Evolutionary conservation across 306 rosid species (phyloP), one percentile per base, ranked within the genome.

Genomic region (Coriaria nepalensis): DNA sequence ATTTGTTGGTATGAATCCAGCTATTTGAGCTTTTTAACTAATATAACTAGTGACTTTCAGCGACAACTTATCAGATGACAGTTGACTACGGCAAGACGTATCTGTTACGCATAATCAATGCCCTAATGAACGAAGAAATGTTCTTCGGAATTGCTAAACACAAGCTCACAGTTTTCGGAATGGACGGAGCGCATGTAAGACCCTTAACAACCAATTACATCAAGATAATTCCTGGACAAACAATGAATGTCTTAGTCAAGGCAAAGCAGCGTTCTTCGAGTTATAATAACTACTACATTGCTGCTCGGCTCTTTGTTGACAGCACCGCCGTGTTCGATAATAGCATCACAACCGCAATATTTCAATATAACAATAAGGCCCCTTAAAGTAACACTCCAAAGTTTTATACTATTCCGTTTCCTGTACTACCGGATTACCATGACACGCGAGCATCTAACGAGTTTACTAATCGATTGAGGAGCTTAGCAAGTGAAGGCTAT

Each of bases 131-230:
- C 37, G 69, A 54, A 38, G 59, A 64, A 29, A 50, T 56, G 8
- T 64, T 56, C 54, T 64, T 64, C 39, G 53, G 53, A 5, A 37
- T 64, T 47, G 59, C 64, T 3, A 46, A 64, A 6, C 69, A 64
- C n/a, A 33, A 10, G 10, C 40, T 64, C n/a, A 64, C 53, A 8
- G n/a, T 57, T 5, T 59, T 64, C 0, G 63, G 43, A 7, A 50
- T 53, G 46, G 69, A 64, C 3, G 69, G 69, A 4, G 15, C 35
- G 20, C 56, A 64, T 32, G 40, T 32, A 2, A 64, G 56, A 14
- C 64, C 61, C 39, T 5, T 64, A 2, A 6, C 43, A 42, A 8
- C 54, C 0, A 6, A 35, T 32, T 64, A 43, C 41, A 38, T 56
- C 13, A 33, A 50, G 64, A 50, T 56, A 6, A 44, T 43, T 42